Evolutionary conservation across 306 rosid genomes (phyloP).

Genomic region (Glycine latifolia): DNA sequence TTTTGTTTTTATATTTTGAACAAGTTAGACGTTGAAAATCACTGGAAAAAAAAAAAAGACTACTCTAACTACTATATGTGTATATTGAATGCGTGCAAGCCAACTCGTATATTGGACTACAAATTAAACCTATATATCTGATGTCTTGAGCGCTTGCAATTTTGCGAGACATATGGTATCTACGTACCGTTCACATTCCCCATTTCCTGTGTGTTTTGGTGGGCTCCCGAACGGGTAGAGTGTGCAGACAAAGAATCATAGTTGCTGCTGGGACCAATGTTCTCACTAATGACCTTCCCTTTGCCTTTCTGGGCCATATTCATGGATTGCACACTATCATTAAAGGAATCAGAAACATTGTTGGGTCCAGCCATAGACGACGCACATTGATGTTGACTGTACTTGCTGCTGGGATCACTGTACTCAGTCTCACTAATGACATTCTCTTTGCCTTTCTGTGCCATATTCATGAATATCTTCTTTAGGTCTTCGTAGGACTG

Average conservation of each 20-base stretch:
- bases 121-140: conserved; percentile 32
- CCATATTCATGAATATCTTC: conserved; percentile 2
- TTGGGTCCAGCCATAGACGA: conserved; percentile 55
- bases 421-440: no score
- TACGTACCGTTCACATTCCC: conserved; percentile 39
- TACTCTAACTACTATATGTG: background rate
- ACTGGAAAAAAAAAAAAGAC: background rate
- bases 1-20: background rate
- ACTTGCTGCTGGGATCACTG: no score
- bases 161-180: background rate
- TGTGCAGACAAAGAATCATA: conserved; percentile 44
- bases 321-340: conserved; percentile 53
- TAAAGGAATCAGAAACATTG: conserved; percentile 60
- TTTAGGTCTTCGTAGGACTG: conserved; percentile 62
- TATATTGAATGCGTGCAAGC: conserved; percentile 13
- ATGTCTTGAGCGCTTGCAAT: background rate
- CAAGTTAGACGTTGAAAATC: conserved; percentile 20
- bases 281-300: conserved; percentile 44
- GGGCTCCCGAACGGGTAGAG: conserved; percentile 55
- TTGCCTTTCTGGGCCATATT: conserved; percentile 47
- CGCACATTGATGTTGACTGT: no score
- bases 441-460: no score
- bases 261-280: conserved; percentile 59
- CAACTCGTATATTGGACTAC: background rate
- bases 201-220: conserved; percentile 51